These are phyloP conservation scores for Xylariaceae sp. DNA, from an alignment of 2,329 filamentous ascomycete species.

Conservation along the genomic window DNA sequence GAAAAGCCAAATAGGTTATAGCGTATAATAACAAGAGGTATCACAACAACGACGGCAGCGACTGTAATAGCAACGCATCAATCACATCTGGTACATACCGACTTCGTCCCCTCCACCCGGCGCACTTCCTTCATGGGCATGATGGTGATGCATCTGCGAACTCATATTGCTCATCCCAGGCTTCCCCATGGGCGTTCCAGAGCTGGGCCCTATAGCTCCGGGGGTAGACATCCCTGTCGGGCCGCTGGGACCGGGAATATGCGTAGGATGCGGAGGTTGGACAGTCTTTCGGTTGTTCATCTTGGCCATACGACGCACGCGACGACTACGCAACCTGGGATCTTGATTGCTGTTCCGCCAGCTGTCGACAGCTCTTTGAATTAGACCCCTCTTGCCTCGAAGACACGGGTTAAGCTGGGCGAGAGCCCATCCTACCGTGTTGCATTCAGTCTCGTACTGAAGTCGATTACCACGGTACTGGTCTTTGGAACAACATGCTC, in stretches of 20 bases:
- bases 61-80: conserved; percentile 52
- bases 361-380: conserved; percentile 96
- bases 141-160: conserved; percentile 74
- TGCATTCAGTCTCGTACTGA: conserved; percentile 98
- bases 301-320: conserved; percentile 95
- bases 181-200: conserved; percentile 65
- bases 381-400: conserved; percentile 91
- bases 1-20: conserved; percentile 41
- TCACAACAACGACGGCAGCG: conserved; percentile 45
- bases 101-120: conserved; percentile 80
- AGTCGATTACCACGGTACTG: conserved; percentile 95
- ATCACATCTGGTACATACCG: conserved; percentile 98
- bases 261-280: conserved; percentile 63
- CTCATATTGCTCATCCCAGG: conserved; percentile 72
- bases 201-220: conserved; percentile 66
- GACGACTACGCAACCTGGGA: conserved; percentile 84
- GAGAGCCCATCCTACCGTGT: conserved; percentile 98
- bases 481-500: conserved; percentile 93
- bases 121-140: conserved; percentile 72
- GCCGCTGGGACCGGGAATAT: conserved; percentile 72
- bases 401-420: conserved; percentile 91
- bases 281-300: conserved; percentile 85
- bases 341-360: conserved; percentile 99
- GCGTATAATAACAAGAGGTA: conserved; percentile 46
- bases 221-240: conserved; percentile 70